Conservation (phyloP, 805 yeast genomes). For the Wickerhamiella australiensis region DNA sequence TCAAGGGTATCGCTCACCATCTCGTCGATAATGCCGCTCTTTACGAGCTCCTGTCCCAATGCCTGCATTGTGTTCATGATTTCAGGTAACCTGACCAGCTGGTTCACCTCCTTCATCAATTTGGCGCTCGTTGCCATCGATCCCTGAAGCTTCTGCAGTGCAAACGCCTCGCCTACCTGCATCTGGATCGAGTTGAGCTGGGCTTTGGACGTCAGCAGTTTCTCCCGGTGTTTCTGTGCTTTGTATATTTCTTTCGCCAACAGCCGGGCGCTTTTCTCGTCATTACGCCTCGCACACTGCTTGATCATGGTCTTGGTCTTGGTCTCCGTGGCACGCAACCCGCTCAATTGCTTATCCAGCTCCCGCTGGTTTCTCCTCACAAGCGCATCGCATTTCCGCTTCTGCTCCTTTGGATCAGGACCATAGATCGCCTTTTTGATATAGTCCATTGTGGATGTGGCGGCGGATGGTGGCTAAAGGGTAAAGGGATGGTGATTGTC, state of each 20-base stretch:
- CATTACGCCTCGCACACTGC: constrained; percentile 63
- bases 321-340: constrained; percentile 45
- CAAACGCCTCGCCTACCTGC: constrained; percentile 87
- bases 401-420: constrained; percentile 81
- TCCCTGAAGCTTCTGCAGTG: constrained; percentile 68
- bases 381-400: constrained; percentile 62
- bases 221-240: constrained; percentile 57
- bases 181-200: constrained; percentile 73
- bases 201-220: constrained; percentile 70
- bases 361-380: constrained; percentile 77
- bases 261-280: constrained; percentile 56
- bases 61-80: constrained; percentile 73
- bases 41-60: constrained; percentile 70
- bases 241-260: constrained; percentile 75
- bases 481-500: neutral
- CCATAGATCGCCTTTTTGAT: constrained; percentile 87
- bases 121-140: constrained; percentile 66
- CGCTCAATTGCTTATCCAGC: constrained; percentile 63
- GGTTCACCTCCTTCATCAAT: constrained; percentile 81
- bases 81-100: constrained; percentile 65
- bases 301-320: constrained; percentile 71
- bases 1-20: constrained; percentile 91
- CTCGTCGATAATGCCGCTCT: constrained; percentile 62
- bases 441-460: constrained; percentile 48
- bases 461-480: neutral